Evolutionary conservation across 306 rosid species (phyloP), one percentile per base, ranked within the genome.

Genomic region (Vigna radiata): DNA sequence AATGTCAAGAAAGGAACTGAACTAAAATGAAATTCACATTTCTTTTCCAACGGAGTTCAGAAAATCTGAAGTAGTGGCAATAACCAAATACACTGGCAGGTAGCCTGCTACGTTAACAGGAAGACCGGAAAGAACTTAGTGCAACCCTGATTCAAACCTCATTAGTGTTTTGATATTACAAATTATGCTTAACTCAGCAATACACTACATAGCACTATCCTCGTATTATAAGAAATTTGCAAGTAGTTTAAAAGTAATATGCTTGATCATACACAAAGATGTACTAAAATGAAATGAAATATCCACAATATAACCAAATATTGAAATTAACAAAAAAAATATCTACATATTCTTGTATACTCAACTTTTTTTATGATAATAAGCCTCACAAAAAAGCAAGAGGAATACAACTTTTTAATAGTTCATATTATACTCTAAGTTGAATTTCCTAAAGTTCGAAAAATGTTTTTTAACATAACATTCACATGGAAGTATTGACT

Each of bases 111-210:
- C 64, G 69, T 65, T 58, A 58, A 49, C 19, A 7, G 33, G 64
- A 64, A 71, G 44, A 76, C 50, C 37, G 19, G 25, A 63, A 67
- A 63, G 3, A 44, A 58, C 73, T 76, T 66, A 72, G 11, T 62
- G 63, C 82, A 62, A 41, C 49, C 31, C 73, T 27, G 16, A 37
- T 25, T 23, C 82, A 62, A 29, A 29, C 44, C 73, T 27, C 12
- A 17, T 25, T 23, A 37, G 46, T n/a, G 12, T 55, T 70, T 63
- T 68, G 63, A 43, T 64, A 64, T 37, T 63, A 43, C 50, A 29
- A 27, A 4, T 37, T 64, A 47, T 14, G 58, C 50, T 33, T 46
- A 33, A 69, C 7, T 75, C 43, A 39, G 61, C 16, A 61, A 21
- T 39, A 17, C 29, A 37, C 60, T 23, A 43, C 13, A n/a, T 18